Evolutionary conservation across 305 asterid species (phyloP), one percentile per base, ranked within the genome.

Genomic region (Ajuga reptans): DNA sequence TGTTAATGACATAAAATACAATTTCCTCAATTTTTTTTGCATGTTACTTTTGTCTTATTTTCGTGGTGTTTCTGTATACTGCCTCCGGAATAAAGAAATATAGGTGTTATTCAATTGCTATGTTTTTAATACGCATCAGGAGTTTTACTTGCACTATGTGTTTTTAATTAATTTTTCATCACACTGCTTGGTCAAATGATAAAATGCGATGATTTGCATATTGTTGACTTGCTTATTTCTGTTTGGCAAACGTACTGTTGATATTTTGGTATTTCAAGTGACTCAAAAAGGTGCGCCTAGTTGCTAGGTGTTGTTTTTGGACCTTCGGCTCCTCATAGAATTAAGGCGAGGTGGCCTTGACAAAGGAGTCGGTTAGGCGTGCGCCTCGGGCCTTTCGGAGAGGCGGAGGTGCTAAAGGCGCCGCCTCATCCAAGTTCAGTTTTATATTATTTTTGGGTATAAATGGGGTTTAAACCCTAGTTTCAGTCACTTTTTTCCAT

Each of bases 101-200:
- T 33, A 16, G 1, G 14, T 59, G 17, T 45, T 50, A 16, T 50
- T 12, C 9, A 57, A 49, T 41, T 74, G 11, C 74, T 37, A 51
- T 58, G 24, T 41, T 49, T 66, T 50, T 57, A 46, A 49, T 16
- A 36, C 11, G 52, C 66, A 5, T 37, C 29, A 65, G 11, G 15
- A 65, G 62, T 21, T 65, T 62, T 41, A 52, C 16, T 60, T 42
- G 66, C 27, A 43, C 9, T 15, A n/a, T n/a, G 49, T 73, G 45
- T 59, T 55, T 5, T 39, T 17, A 15, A 43, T 49, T 11, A 14
- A 42, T 45, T 62, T 14, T 45, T 39, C 52, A 34, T 17, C 31
- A 50, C 56, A 50, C 37, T 14, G 29, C 4, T 42, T 12, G 41
- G 21, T 65, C 66, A 63, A 53, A 15, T 56, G 66, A 54, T 66